Evolutionary conservation across 495 filamentous ascomycete species (phyloP).

Genomic region (Xylaria castorea): DNA sequence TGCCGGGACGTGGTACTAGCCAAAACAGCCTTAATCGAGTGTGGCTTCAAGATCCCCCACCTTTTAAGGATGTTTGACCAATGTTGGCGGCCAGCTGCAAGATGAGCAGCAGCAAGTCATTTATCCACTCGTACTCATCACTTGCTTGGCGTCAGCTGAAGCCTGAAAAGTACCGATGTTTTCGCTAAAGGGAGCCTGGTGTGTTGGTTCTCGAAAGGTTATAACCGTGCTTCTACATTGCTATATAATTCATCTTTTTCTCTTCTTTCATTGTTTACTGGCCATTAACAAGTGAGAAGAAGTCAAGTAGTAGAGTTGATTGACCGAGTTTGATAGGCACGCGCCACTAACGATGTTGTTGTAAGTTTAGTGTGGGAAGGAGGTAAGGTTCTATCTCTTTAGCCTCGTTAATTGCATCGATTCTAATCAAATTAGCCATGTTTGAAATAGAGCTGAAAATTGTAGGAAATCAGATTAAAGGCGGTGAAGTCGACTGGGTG

Average conservation of each 20-base stretch:
- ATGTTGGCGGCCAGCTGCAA: constrained; percentile 14
- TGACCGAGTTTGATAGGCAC: background rate
- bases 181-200: background rate
- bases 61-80: background rate
- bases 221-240: background rate
- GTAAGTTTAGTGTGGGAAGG: background rate
- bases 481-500: constrained; percentile 3
- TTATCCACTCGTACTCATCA: background rate
- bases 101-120: constrained; percentile 6
- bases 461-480: background rate
- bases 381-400: background rate
- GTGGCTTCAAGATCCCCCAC: constrained; percentile 15
- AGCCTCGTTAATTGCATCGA: background rate
- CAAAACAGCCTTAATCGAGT: constrained; percentile 10
- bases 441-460: background rate
- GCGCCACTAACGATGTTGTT: background rate
- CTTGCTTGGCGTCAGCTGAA: constrained; percentile 10
- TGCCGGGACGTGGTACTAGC: constrained; percentile 14
- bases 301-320: background rate
- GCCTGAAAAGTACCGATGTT: constrained; percentile 5
- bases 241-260: background rate
- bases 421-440: background rate
- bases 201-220: background rate
- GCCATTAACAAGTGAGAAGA: background rate
- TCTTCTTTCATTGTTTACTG: background rate